Evolutionary conservation across 495 filamentous ascomycete genomes (phyloP).

Genomic region (Coniosporium apollinis): DNA sequence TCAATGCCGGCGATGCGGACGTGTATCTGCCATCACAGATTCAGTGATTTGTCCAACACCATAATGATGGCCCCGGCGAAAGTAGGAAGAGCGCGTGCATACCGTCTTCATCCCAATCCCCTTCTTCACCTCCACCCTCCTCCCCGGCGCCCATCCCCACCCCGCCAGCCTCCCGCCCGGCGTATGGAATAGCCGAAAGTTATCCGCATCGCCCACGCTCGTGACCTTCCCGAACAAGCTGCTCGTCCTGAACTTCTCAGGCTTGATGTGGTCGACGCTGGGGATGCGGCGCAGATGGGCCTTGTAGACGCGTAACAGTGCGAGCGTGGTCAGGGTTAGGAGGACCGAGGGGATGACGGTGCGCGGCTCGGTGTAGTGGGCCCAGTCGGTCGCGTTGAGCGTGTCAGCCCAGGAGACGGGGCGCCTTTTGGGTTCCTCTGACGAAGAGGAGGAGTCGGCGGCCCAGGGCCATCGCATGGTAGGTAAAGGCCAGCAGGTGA

Average conservation of each 20-base stretch:
- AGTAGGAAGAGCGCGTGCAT: too few species aligned
- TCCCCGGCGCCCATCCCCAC: conserved; percentile 77
- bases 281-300: conserved; percentile 71
- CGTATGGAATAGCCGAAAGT: conserved; percentile 85
- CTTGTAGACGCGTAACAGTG: conserved; percentile 44
- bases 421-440: background rate
- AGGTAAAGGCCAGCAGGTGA: too few species aligned
- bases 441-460: background rate
- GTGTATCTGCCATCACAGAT: conserved; percentile 35
- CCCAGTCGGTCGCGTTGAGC: conserved; percentile 43
- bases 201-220: conserved; percentile 89
- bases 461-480: conserved; percentile 1
- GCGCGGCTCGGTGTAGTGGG: conserved; percentile 43
- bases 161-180: conserved; percentile 73
- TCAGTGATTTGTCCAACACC: too few species aligned
- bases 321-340: conserved; percentile 49
- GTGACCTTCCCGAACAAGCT: conserved; percentile 74
- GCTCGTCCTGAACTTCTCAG: conserved; percentile 48
- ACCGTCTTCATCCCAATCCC: conserved; percentile 66
- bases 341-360: conserved; percentile 50
- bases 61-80: too few species aligned
- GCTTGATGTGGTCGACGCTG: conserved; percentile 50
- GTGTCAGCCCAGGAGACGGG: conserved; percentile 32
- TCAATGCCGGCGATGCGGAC: conserved; percentile 83
- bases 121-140: conserved; percentile 49